A percentile compares a stretch with the other conserved stretches of the same genome.
phyloP scores from a whole-genome alignment of 1,284 basidiomycete genomes.

The Trametes sp. region DNA sequence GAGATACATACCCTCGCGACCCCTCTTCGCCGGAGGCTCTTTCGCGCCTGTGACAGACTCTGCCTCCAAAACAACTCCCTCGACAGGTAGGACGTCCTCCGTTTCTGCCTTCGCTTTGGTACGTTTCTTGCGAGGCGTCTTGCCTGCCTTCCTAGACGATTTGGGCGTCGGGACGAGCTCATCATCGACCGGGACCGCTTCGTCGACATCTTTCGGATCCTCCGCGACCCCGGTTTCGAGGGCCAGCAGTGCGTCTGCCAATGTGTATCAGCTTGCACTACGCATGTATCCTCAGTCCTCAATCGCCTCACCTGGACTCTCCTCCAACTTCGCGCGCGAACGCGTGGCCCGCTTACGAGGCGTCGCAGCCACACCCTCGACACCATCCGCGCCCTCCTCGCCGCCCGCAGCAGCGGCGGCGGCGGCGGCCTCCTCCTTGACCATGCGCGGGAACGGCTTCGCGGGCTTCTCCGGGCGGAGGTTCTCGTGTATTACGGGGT shows the following conservation, averaged over 20 bases:
- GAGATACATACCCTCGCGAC: neutral
- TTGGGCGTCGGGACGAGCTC: neutral
- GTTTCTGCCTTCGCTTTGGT: neutral
- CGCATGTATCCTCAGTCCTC: no score
- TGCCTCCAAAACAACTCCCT: neutral
- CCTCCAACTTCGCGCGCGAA: neutral
- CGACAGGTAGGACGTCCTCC: neutral
- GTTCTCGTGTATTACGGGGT: slow-evolving; percentile 65
- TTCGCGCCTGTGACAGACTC: neutral
- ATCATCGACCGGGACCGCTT: slow-evolving; percentile 4
- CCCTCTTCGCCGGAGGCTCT: neutral
- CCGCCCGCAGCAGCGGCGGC: neutral
- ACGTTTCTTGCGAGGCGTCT: slow-evolving; percentile 1
- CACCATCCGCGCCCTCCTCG: neutral
- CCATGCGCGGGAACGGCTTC: slow-evolving; percentile 49
- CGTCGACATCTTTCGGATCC: slow-evolving; percentile 23
- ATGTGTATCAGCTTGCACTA: neutral
- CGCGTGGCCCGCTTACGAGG: slow-evolving; percentile 12
- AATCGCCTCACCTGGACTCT: slow-evolving; percentile 8
- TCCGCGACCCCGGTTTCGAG: slow-evolving; percentile 15
- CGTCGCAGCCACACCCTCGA: neutral
- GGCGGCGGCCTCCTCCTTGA: slow-evolving; percentile 11
- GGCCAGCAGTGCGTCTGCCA: slow-evolving; percentile 1
- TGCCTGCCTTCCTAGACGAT: neutral
- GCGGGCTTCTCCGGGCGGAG: slow-evolving; percentile 48